These are phyloP conservation scores for Coemansia sp. DNA, from an alignment of 192 early-diverging fungal species.

Conservation along the genomic window DNA sequence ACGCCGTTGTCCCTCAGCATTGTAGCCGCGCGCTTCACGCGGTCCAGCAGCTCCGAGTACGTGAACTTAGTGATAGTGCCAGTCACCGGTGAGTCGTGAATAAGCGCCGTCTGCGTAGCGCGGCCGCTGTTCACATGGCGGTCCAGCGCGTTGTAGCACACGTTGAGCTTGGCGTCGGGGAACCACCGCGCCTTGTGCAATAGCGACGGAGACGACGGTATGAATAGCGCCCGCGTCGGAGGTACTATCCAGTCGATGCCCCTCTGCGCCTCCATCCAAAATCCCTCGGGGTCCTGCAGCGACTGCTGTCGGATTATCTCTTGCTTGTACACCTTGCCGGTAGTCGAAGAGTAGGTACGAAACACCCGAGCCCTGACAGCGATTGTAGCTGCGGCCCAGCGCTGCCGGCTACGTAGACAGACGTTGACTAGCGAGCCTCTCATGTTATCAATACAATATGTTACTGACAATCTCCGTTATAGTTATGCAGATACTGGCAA, in stretches of 20 bases:
- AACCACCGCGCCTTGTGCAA: constrained; percentile 63
- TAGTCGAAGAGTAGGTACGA: neutral
- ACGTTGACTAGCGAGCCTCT: neutral
- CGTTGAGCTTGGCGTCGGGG: constrained; percentile 70
- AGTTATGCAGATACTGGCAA: neutral
- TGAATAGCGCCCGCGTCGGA: constrained; percentile 54
- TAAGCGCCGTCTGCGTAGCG: constrained; percentile 63
- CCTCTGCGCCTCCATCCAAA: constrained; percentile 24
- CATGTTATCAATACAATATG: neutral
- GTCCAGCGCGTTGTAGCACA: constrained; percentile 65
- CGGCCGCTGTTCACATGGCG: constrained; percentile 64
- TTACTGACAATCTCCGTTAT: neutral
- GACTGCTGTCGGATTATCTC: constrained; percentile 12
- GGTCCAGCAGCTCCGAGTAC: constrained; percentile 65
- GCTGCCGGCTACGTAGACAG: neutral
- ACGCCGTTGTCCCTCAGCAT: constrained; percentile 64
- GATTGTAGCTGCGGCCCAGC: neutral
- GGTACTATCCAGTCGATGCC: constrained; percentile 37
- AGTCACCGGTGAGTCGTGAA: constrained; percentile 74
- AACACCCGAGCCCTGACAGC: neutral
- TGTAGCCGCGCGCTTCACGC: constrained; percentile 66
- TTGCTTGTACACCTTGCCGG: constrained; percentile 7
- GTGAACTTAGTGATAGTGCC: constrained; percentile 56
- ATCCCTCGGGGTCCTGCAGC: constrained; percentile 15
- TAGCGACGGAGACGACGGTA: constrained; percentile 6